Evolutionary conservation across 1,284 basidiomycete genomes (phyloP).

Genomic region (Fistulina hepatica): DNA sequence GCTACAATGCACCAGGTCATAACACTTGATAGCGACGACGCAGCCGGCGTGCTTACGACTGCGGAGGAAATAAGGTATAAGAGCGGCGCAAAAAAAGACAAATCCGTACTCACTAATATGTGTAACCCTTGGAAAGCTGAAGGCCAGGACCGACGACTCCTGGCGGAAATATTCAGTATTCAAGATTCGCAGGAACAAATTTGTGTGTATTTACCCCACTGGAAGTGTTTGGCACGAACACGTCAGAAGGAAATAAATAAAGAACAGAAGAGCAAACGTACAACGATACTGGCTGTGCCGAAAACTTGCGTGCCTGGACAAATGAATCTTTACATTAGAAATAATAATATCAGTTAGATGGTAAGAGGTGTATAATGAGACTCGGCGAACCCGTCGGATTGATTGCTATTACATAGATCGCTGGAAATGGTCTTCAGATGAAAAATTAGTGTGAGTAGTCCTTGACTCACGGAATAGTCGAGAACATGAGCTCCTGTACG

Average conservation of each 20-base stretch:
- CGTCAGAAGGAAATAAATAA: too few relatives aligned
- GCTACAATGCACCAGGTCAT: conserved; percentile 19
- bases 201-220: too few relatives aligned
- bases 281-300: conserved; percentile 12
- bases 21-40: conserved; percentile 20
- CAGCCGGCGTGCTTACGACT: conserved; percentile 10
- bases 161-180: conserved; percentile 20
- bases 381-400: conserved; percentile 25
- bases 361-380: too few relatives aligned
- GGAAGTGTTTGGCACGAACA: too few relatives aligned
- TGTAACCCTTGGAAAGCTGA: conserved; percentile 33
- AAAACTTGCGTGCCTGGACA: conserved; percentile 12
- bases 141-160: conserved; percentile 37
- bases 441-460: conserved; percentile 6
- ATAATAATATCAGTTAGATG: not conserved
- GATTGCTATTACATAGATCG: conserved; percentile 30
- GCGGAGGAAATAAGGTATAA: not conserved
- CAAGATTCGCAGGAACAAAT: conserved; percentile 23
- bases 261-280: conserved; percentile 29
- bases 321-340: conserved; percentile 6
- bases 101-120: not conserved
- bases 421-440: not conserved
- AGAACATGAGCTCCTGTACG: conserved; percentile 43
- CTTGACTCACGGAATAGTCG: conserved; percentile 27
- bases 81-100: not conserved